Evolutionary conservation across 331 rosid genomes (phyloP).

Genomic region (Dryas integrifolia): DNA sequence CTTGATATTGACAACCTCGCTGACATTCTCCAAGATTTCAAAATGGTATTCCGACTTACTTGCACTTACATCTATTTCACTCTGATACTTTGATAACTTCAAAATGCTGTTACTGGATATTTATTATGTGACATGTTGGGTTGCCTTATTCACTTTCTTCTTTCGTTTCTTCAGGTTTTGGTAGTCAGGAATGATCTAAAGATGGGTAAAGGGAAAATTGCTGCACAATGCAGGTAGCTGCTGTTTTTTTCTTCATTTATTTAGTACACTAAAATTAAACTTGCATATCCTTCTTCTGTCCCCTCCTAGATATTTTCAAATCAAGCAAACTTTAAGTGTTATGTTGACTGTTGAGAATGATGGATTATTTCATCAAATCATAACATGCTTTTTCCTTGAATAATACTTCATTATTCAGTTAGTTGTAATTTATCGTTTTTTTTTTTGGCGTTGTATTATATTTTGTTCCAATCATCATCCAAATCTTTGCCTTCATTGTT

Average conservation of each 20-base stretch:
- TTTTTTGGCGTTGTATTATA: neutral
- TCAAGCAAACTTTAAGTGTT: neutral
- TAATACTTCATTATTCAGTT: neutral
- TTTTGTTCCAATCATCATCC: constrained; percentile 7
- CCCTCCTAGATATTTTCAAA: neutral
- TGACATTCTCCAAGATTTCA: constrained; percentile 67
- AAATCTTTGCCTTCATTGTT: constrained; percentile 25
- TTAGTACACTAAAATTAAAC: neutral
- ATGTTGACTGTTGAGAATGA: too few species aligned
- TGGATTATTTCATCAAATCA: neutral
- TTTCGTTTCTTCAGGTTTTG: constrained; percentile 48
- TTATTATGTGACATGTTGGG: neutral
- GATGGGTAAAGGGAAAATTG: constrained; percentile 99
- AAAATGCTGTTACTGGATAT: neutral
- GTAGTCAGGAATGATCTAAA: constrained; percentile 93
- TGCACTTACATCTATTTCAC: neutral
- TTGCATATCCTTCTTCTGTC: neutral
- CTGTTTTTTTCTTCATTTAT: neutral
- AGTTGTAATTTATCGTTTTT: neutral
- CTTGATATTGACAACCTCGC: constrained; percentile 79
- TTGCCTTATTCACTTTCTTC: neutral
- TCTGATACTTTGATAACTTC: neutral
- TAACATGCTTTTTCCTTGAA: neutral
- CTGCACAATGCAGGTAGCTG: constrained; percentile 88
- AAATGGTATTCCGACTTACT: constrained; percentile 51